Conservation (phyloP, 805 yeast species). For the Saturnispora silvae region DNA sequence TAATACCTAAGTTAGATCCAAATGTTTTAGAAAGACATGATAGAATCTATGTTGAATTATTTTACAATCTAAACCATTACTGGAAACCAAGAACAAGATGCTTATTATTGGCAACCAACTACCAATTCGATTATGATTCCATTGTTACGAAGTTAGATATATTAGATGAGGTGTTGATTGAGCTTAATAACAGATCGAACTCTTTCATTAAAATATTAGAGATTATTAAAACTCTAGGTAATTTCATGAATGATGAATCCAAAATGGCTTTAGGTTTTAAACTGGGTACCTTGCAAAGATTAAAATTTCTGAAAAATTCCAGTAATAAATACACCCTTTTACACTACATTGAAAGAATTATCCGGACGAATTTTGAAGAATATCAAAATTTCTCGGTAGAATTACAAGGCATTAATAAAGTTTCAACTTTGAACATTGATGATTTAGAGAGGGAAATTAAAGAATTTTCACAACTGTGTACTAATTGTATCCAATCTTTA, state of each 20-base stretch:
- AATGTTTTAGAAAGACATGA: constrained; percentile 57
- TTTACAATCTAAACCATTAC: constrained; percentile 56
- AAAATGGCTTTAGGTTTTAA: constrained; percentile 65
- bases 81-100: constrained; percentile 69
- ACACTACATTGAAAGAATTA: constrained; percentile 62
- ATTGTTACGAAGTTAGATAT: constrained; percentile 42
- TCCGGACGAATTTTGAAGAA: constrained; percentile 59
- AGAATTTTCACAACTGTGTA: constrained; percentile 41
- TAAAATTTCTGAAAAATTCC: constrained; percentile 62
- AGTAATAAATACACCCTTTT: constrained; percentile 60
- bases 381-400: constrained; percentile 53
- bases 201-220: constrained; percentile 49
- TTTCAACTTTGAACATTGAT: constrained; percentile 54
- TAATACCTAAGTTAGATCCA: constrained; percentile 44
- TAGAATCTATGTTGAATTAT: constrained; percentile 55
- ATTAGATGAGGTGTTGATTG: constrained; percentile 49
- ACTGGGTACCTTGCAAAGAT: constrained; percentile 55
- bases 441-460: constrained; percentile 48
- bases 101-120: constrained; percentile 41
- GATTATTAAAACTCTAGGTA: constrained; percentile 64
- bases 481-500: constrained; percentile 41
- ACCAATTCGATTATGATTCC: constrained; percentile 58
- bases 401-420: constrained; percentile 38
- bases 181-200: constrained; percentile 36
- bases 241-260: constrained; percentile 64